Evolutionary conservation across 1,139 yeast genomes (phyloP).

Genomic region (Yamadazyma siamensis): DNA sequence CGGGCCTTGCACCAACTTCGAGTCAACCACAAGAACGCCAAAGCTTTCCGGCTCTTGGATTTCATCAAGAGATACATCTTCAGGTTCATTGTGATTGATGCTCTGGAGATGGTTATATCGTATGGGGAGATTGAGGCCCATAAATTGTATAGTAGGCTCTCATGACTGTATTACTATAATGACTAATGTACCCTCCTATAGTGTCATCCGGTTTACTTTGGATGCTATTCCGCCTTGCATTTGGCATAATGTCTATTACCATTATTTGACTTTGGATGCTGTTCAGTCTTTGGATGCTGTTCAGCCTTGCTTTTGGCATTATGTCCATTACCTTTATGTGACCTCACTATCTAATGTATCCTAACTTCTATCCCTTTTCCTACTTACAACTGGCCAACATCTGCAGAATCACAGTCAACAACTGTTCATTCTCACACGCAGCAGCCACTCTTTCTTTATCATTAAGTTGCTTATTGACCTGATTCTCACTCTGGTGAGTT

Average conservation of each 20-base stretch:
- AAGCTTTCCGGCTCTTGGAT: constrained; percentile 29
- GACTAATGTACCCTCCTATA: constrained; percentile 13
- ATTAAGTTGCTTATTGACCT: constrained; percentile 92
- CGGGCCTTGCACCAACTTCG: constrained; percentile 12
- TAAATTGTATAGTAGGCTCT: constrained; percentile 13
- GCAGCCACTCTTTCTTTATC: constrained; percentile 98
- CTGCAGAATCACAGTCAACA: constrained; percentile 80
- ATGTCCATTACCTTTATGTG: constrained; percentile 2
- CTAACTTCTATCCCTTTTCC: no score
- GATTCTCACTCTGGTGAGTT: constrained; percentile 92
- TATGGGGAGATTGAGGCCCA: constrained; percentile 29
- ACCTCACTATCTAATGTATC: no score
- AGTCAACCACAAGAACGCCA: constrained; percentile 12
- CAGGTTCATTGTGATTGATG: constrained; percentile 38
- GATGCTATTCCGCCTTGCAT: no score
- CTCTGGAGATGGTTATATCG: constrained; percentile 34
- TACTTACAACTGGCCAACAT: constrained; percentile 81
- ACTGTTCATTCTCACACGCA: constrained; percentile 95
- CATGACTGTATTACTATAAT: constrained; percentile 4
- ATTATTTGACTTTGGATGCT: no score
- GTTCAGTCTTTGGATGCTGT: no score
- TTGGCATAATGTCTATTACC: no score
- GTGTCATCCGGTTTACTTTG: no score
- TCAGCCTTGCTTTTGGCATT: no score
- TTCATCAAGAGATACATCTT: constrained; percentile 36